Evolutionary conservation across 192 early-diverging fungal genomes (phyloP), one percentile per base, ranked within the genome.

Genomic region (Piromyces finnis): DNA sequence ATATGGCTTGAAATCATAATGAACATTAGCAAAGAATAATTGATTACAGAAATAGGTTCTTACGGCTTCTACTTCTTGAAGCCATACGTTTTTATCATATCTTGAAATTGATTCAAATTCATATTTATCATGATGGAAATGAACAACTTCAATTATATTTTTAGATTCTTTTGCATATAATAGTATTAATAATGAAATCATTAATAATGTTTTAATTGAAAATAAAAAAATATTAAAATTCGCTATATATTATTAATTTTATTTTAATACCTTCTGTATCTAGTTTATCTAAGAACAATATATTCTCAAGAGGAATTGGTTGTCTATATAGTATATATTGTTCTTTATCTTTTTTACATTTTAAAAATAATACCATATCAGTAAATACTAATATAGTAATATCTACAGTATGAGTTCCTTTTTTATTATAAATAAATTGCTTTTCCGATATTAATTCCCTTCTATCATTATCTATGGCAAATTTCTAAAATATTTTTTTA

Each of bases 361-460:
- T 77, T 3, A 82, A 82, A 13, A 89, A 82, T 28, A 89, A 35
- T 14, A 89, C 79, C 79, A 89, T 41, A 59, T 89, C 88, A 17
- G 86, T 88, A 80, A 89, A 89, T 79, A 89, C 81, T 41, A 89
- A 28, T 12, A 88, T 78, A 11, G 80, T 81, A 17, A 89, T 85
- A 36, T 89, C 88, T 16, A 86, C 81, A 2, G 88, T 78, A 29
- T 79, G 80, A 22, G 85, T 82, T 78, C 84, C 85, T 81, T 85
- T 85, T 78, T 83, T 81, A 37, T 82, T 35, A 78, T 86, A 89
- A 9, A 82, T 82, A 28, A 89, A 82, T 15, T 82, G 77, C 29
- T 88, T 89, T 81, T 89, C 88, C 1, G 82, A 82, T 26, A 89
- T 83, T 30, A 89, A 84, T 30, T 89, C 88, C 13, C 88, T 82